Base-by-base conservation (phyloP, 1,284 basidiomycete genomes). In the Bjerkandera adusta region DNA sequence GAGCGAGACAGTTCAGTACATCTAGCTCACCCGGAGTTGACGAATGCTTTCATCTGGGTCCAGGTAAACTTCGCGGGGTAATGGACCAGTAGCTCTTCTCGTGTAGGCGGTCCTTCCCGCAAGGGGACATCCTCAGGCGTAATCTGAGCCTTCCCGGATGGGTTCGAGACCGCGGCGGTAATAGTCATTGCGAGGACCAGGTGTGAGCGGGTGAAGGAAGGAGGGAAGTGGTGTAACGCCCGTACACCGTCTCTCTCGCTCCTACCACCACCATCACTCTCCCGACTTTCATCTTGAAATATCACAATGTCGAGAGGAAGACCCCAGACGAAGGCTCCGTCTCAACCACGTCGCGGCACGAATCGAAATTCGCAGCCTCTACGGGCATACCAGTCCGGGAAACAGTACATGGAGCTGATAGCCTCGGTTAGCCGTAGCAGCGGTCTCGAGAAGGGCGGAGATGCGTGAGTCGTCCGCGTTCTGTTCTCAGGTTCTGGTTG, bases 61-160 rank as follows among this genome's bases (percentile, higher is more conserved):
- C 85, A 90, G 2, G 85, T 86, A 56, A 88, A 89, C 54, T 77
- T 81, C 2, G 83, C 73, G 4, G 85, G 84, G 58, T 90, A 90
- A 57, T 85, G 67, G 1, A 68, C 71, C 5, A 79, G 62, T 3
- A 90, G 63, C 54, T 90, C 88, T 48, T 82, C 80, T 34, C 64
- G 65, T 1, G 83, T 86, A 6, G 87, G 87, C 21, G 71, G 79
- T 0, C 86, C 85, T 6, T 68, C 69, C 11, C 77, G 62, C 7
- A 81, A 65, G 3, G 76, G 72, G 5, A 69, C 65, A 21, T 46
- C 59, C 18, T 59, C 55, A 1, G 57, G 29, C 15, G 8, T 24
- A 13, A 43, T 36, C 8, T 8, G 8, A 27, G n/a, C 25, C 6
- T 41, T 18, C 24, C 30, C 30, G 6, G 25, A 13, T 6, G 20